Base-by-base conservation (phyloP, 83 land plant species). In the Larix sibirica region DNA sequence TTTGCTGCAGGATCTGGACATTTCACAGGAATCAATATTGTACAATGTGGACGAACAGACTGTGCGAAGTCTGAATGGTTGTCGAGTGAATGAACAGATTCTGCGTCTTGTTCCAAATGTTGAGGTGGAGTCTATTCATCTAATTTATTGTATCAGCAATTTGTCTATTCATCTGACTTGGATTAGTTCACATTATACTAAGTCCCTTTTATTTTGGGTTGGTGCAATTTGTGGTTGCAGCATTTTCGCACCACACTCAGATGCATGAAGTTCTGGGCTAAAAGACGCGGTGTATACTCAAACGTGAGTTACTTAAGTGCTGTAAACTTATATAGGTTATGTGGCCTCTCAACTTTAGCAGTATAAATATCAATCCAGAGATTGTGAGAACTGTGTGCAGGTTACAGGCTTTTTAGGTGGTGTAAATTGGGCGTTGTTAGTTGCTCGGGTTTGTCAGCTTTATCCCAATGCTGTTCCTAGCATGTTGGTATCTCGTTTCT, bases 341-440 rank as follows among this genome's bases (percentile, higher is more conserved):
- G 56, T 2, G 56, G 13, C 13, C 13, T 12, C 14, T 54, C 14
- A 54, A 54, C 14, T 54, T 54, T 54, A 54, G 56, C 56, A 54
- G 56, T 54, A 54, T 54, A 54, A 10, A 12, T 54, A 54, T 54
- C 56, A 54, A 54, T 13, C 56, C 2, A 54, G 14, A 54, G 56
- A 54, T 54, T 13, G 10, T 54, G 56, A 54, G 56, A 54, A 54
- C 56, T 42, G 6, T 62, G 60, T 23, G 24, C 87, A 96, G 98
- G 98, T 96, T 10, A 88, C 94, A 75, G 98, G 99, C 10, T 97
- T 97, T 87, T 95, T 97, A 84, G 99, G 99, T 77, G 99, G 99
- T 79, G 92, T 97, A 23, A 97, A 95, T 79, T 97, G 96, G 98
- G 99, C 98, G 63, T 85, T 97, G 69, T 91, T 97, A 65, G 98